Conservation (phyloP, 2,329 filamentous ascomycete genomes). For the Fusarium sp. region DNA sequence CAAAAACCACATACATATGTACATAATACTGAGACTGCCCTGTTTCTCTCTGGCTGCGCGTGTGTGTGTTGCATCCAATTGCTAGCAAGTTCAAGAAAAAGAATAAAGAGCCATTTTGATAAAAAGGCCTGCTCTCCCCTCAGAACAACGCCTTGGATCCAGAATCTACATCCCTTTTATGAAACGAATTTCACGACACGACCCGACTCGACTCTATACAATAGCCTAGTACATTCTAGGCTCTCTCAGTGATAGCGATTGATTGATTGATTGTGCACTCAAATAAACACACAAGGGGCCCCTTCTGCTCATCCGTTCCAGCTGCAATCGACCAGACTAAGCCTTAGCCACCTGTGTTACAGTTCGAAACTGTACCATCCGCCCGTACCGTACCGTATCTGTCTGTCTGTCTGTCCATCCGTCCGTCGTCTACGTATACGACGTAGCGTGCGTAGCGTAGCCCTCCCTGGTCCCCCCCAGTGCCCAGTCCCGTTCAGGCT, state of each 20-base stretch:
- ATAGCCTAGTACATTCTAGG: constrained; percentile 6
- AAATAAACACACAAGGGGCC: neutral
- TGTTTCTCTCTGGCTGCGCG: constrained; percentile 1
- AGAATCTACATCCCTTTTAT: constrained; percentile 6
- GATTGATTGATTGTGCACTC: neutral
- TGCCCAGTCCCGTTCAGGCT: constrained; percentile 2
- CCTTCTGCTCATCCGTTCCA: neutral
- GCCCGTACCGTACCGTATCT: neutral
- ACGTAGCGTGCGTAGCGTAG: neutral
- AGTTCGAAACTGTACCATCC: constrained; percentile 2
- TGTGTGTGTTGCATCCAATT: neutral
- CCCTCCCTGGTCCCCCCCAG: neutral
- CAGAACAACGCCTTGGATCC: neutral
- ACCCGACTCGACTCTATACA: neutral
- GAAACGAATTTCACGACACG: neutral
- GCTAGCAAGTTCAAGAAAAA: neutral
- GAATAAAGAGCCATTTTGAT: constrained; percentile 12
- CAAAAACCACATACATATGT: neutral
- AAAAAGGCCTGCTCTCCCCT: constrained; percentile 17
- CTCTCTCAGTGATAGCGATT: neutral
- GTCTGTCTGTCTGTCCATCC: neutral
- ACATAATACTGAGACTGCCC: constrained; percentile 15
- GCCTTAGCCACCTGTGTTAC: constrained; percentile 39
- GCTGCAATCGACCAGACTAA: constrained; percentile 38
- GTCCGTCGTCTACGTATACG: neutral